These are phyloP conservation scores for Penicillium sp. DNA, from an alignment of 2,329 filamentous ascomycete species.

Conservation along the genomic window DNA sequence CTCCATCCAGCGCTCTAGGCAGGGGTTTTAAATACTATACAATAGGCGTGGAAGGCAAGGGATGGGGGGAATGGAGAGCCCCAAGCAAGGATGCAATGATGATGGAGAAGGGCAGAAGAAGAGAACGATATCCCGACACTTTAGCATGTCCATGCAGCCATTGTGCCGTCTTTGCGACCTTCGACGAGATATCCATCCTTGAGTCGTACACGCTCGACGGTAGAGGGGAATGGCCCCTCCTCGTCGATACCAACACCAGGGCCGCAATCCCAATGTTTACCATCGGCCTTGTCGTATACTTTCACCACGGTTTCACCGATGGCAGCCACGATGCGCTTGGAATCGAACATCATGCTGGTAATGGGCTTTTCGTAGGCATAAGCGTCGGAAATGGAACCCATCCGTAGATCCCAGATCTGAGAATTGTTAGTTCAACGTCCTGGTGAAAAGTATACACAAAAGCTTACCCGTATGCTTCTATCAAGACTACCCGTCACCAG, in stretches of 20 bases:
- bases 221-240: slow-evolving; percentile 63
- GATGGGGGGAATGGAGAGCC: slow-evolving; percentile 5
- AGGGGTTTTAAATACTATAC: slow-evolving; percentile 26
- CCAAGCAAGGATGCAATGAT: slow-evolving; percentile 6
- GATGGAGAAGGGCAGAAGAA: background rate
- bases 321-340: slow-evolving; percentile 82
- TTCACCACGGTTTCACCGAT: slow-evolving; percentile 93
- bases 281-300: slow-evolving; percentile 96
- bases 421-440: slow-evolving; percentile 21
- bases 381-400: slow-evolving; percentile 90
- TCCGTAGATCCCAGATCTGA: slow-evolving; percentile 98
- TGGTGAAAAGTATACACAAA: background rate
- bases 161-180: slow-evolving; percentile 79
- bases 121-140: background rate
- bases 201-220: slow-evolving; percentile 83
- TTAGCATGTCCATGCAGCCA: slow-evolving; percentile 86
- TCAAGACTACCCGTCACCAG: slow-evolving; percentile 91
- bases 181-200: slow-evolving; percentile 94
- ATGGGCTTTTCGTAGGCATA: slow-evolving; percentile 92
- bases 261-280: slow-evolving; percentile 94
- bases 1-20: slow-evolving; percentile 19
- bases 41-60: slow-evolving; percentile 14
- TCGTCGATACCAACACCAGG: slow-evolving; percentile 69
- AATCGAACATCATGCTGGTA: slow-evolving; percentile 97
- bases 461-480: slow-evolving; percentile 84